Evolutionary conservation across 352 stramenopile species (phyloP).

Genomic region (Phytophthora podocarpi): DNA sequence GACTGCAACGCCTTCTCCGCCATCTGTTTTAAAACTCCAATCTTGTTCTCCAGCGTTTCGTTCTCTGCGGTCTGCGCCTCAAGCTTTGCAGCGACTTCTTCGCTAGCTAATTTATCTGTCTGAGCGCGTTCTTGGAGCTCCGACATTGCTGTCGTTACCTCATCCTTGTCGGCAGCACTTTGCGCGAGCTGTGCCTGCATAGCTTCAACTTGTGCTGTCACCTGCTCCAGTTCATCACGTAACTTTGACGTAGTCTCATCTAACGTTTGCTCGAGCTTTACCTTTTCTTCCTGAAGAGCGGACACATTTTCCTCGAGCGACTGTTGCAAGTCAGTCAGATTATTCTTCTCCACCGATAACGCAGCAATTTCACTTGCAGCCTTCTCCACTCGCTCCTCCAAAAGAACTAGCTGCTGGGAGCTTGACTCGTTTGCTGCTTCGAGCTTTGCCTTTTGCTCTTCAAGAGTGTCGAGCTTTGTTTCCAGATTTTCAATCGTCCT

Average conservation of each 20-base stretch:
- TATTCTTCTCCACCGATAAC: slow-evolving; percentile 33
- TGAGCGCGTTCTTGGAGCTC: slow-evolving; percentile 19
- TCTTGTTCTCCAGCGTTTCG: slow-evolving; percentile 36
- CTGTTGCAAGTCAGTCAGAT: slow-evolving; percentile 32
- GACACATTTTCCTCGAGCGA: slow-evolving; percentile 44
- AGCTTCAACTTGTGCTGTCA: slow-evolving; percentile 17
- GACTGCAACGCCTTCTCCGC: slow-evolving; percentile 41
- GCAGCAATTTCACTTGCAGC: slow-evolving; percentile 29
- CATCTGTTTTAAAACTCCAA: slow-evolving; percentile 36
- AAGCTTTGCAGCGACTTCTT: slow-evolving; percentile 28
- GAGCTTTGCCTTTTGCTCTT: slow-evolving; percentile 46
- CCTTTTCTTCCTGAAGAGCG: slow-evolving; percentile 44
- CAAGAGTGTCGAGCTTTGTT: slow-evolving; percentile 35
- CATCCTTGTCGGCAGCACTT: slow-evolving; percentile 28
- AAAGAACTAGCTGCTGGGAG: slow-evolving; percentile 25
- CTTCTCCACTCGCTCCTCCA: slow-evolving; percentile 28
- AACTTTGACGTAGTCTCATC: slow-evolving; percentile 42
- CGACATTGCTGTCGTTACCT: slow-evolving; percentile 6
- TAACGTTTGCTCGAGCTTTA: slow-evolving; percentile 41
- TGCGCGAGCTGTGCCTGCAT: slow-evolving; percentile 28
- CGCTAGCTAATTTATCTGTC: slow-evolving; percentile 26
- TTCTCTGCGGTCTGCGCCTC: slow-evolving; percentile 33
- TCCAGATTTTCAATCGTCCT: slow-evolving; percentile 38
- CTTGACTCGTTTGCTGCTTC: slow-evolving; percentile 30
- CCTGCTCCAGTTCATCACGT: slow-evolving; percentile 30